Percentiles rank a stretch among this genome's conserved stretches.
phyloP scores from a whole-genome alignment of 2,329 filamentous ascomycete genomes.

The Colletotrichum lentis region DNA sequence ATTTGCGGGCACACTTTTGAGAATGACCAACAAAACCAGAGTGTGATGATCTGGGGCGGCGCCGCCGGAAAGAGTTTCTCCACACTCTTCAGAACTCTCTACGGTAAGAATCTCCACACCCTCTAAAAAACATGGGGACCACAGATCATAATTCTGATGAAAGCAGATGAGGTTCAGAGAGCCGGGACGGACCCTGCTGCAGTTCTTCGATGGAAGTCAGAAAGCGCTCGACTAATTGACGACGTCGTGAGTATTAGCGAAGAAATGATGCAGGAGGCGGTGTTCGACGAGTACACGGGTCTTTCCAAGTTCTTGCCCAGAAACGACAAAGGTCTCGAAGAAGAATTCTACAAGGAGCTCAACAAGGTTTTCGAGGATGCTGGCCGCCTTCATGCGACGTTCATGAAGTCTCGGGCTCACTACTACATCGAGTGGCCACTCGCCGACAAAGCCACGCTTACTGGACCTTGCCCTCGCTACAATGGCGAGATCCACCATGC shows the following conservation, averaged over 20 bases:
- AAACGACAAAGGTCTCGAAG: accelerated
- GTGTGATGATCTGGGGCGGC: not conserved
- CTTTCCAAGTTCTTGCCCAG: not conserved
- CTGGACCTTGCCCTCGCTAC: accelerated
- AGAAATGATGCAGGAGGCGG: accelerated
- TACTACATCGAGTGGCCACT: not conserved
- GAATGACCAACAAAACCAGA: not conserved
- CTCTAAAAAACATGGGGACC: accelerated
- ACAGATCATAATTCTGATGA: not conserved
- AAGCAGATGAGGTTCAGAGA: accelerated
- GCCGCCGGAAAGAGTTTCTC: not conserved
- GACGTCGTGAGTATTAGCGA: not conserved
- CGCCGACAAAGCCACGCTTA: not conserved
- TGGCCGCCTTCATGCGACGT: not conserved
- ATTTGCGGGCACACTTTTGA: not conserved
- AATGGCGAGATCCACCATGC: not conserved
- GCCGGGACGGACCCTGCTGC: not conserved
- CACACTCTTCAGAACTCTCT: not conserved
- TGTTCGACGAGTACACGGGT: accelerated
- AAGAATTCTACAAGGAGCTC: not conserved
- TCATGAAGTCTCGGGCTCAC: slow-evolving; percentile 13
- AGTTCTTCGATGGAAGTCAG: slow-evolving; percentile 4
- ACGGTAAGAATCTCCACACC: not conserved
- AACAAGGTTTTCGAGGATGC: not conserved
- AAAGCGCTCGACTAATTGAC: not conserved